Conservation (phyloP, 805 yeast species). For the Wickerhamomyces tratensis region DNA sequence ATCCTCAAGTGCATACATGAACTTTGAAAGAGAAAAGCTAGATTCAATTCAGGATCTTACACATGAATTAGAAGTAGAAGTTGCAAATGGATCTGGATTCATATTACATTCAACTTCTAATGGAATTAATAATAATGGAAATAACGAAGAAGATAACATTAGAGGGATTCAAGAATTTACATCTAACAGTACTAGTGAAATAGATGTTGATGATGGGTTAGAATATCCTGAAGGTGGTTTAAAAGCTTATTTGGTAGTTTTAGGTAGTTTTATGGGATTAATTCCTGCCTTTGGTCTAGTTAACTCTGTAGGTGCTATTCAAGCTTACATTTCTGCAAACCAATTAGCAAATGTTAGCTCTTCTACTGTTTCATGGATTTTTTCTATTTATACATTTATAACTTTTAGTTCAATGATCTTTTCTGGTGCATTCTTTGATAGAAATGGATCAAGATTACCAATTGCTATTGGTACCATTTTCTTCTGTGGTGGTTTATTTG, state of each 20-base stretch:
- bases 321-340: slow-evolving; percentile 45
- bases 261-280: slow-evolving; percentile 54
- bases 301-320: slow-evolving; percentile 58
- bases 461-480: slow-evolving; percentile 34
- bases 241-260: slow-evolving; percentile 44
- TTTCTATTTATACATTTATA: slow-evolving; percentile 47
- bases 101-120: no score
- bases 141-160: no score
- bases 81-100: no score
- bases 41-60: no score
- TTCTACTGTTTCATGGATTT: slow-evolving; percentile 55
- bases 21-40: no score
- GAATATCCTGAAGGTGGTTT: slow-evolving; percentile 47
- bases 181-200: background rate
- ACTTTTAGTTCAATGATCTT: slow-evolving; percentile 43
- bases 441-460: slow-evolving; percentile 42
- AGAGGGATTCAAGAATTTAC: background rate
- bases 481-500: slow-evolving; percentile 43
- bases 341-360: slow-evolving; percentile 41
- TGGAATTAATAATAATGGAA: background rate
- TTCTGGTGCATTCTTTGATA: slow-evolving; percentile 54
- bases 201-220: slow-evolving; percentile 6
- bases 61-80: no score
- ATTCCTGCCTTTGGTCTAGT: slow-evolving; percentile 50
- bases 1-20: no score